Evolutionary conservation across 176 grass and related monocot species (phyloP).

Genomic region (Otatea glauca): DNA sequence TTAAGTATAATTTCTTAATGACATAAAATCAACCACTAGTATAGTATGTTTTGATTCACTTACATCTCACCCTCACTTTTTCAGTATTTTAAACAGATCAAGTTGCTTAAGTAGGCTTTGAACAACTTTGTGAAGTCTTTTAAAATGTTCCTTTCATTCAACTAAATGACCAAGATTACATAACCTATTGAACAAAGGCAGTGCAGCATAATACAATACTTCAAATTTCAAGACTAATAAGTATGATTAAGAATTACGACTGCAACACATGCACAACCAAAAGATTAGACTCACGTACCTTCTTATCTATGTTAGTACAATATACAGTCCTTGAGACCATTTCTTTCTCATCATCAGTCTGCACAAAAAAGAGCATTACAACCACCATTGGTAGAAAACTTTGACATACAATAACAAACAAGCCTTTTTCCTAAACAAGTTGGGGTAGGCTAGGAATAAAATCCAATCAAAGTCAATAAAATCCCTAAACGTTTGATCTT

Average conservation of each 20-base stretch:
- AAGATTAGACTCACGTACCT: conserved; percentile 47
- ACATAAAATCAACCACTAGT: background rate
- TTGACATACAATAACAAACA: background rate
- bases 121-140: background rate
- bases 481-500: too few species aligned
- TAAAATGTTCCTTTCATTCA: background rate
- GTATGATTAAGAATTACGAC: conserved; percentile 2
- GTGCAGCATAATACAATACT: background rate
- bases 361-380: conserved; percentile 35
- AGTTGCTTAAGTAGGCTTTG: background rate
- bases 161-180: conserved; percentile 3
- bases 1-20: background rate
- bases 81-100: background rate
- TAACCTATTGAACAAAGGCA: background rate
- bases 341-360: conserved; percentile 88
- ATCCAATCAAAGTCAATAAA: too few species aligned
- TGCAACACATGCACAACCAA: background rate
- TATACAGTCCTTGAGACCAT: conserved; percentile 93
- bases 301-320: conserved; percentile 98
- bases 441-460: too few species aligned
- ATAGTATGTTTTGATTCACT: background rate
- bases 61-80: background rate
- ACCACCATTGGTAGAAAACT: background rate
- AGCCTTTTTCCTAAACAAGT: too few species aligned
- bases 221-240: conserved; percentile 7